phyloP scores from a whole-genome alignment of 2,329 filamentous ascomycete genomes.

The Amesomyces nigricolor region DNA sequence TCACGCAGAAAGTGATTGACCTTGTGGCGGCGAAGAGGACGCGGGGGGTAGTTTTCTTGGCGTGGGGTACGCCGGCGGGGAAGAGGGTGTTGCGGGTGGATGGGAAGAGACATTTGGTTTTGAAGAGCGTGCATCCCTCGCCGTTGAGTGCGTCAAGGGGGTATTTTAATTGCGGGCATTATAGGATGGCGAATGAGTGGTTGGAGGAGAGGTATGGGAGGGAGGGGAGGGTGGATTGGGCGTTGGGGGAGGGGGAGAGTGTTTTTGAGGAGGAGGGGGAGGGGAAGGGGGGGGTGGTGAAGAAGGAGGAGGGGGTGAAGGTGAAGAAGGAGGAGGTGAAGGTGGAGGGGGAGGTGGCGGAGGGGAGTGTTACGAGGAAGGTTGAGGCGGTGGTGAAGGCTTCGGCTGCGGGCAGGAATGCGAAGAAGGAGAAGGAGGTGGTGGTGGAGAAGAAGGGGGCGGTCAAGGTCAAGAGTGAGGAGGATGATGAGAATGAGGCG shows the following conservation, averaged over 20 bases:
- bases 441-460: conserved; percentile 26
- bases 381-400: conserved; percentile 24
- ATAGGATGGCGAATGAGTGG: conserved; percentile 80
- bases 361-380: conserved; percentile 19
- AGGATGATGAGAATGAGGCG: conserved; percentile 20
- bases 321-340: conserved; percentile 1
- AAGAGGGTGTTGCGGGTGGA: conserved; percentile 73
- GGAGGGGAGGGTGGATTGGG: conserved; percentile 83
- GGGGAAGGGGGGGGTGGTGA: conserved; percentile 10
- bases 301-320: background rate
- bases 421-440: conserved; percentile 14
- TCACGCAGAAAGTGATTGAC: conserved; percentile 90
- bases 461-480: conserved; percentile 4
- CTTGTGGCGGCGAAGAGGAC: conserved; percentile 71
- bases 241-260: conserved; percentile 37
- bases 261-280: conserved; percentile 17
- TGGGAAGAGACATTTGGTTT: conserved; percentile 67
- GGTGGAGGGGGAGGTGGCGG: conserved; percentile 17
- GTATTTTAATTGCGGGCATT: conserved; percentile 80
- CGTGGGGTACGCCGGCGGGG: conserved; percentile 83
- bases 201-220: conserved; percentile 69
- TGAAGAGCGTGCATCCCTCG: conserved; percentile 86
- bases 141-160: conserved; percentile 80
- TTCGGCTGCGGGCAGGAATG: conserved; percentile 20
- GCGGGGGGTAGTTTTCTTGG: conserved; percentile 85